Conservation (phyloP, 106 monocot species). For the Dioscorea alata region DNA sequence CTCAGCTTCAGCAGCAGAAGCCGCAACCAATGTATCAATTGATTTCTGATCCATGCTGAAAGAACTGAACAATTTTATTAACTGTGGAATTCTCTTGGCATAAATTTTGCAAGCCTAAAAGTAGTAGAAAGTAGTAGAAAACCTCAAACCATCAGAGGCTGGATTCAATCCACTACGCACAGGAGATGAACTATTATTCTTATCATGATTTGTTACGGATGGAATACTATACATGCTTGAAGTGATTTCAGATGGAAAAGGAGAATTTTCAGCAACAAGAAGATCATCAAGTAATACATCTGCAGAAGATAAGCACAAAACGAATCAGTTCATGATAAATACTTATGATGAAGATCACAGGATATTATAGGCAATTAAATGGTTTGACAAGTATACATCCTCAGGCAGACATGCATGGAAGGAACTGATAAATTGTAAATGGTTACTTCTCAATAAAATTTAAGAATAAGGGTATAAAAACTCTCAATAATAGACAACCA, state of each 20-base stretch:
- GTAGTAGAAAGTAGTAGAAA: constrained; percentile 3
- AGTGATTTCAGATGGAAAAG: constrained; percentile 60
- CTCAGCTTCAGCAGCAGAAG: constrained; percentile 88
- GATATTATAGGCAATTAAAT: neutral
- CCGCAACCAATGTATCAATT: constrained; percentile 68
- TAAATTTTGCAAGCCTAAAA: neutral
- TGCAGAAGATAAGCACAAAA: constrained; percentile 21
- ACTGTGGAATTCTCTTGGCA: neutral
- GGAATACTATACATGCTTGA: constrained; percentile 41
- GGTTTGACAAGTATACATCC: too few species aligned
- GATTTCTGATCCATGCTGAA: constrained; percentile 75
- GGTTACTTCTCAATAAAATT: too few species aligned
- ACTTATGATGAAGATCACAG: neutral
- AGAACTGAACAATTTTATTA: constrained; percentile 3
- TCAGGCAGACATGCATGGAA: too few species aligned
- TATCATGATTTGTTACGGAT: constrained; percentile 22
- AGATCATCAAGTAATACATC: constrained; percentile 81
- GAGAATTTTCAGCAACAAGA: constrained; percentile 86
- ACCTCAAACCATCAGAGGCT: constrained; percentile 38
- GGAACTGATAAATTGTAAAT: too few species aligned
- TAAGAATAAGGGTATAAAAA: too few species aligned
- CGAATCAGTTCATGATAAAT: neutral
- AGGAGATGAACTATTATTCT: constrained; percentile 15
- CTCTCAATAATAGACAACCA: too few species aligned
- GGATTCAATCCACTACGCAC: constrained; percentile 27